Base-by-base conservation (phyloP, 2,329 filamentous ascomycete genomes). In the Phaeosphaeria sp. region DNA sequence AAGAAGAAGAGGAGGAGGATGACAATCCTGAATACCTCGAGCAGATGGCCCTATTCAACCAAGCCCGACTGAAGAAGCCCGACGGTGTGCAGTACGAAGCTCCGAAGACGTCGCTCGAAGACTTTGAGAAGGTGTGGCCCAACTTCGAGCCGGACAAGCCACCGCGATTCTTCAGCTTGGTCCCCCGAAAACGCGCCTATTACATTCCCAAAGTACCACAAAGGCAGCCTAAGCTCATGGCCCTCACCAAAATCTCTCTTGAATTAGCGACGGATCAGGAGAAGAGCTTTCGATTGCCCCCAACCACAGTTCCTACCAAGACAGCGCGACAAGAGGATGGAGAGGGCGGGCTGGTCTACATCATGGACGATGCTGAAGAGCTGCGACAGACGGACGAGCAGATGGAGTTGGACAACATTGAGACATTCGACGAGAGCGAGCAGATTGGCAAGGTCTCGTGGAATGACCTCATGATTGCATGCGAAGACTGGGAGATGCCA, bases 251-350 rank as follows among this genome's bases (percentile, higher is more conserved):
- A 77, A 84, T 97, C 55, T 93, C 88, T 60, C 83, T 99, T 15
- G 95, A 99, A 60, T 81, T 98, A 33, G 90, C 91, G 2, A 84
- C 87, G 47, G 95, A 98, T 68, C 91, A 96, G 65, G 92, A 96
- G 75, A 92, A 93, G 67, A 83, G 86, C 24, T 99, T 98, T 74
- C 88, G 89, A 55, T 86, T 94, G 30, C 72, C 74, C n/a, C 88
- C 88, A 0, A 84, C 87, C 24, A 82, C 84, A 1, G 59, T 64
- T 22, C 65, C 75, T 17, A 80, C 81, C 40, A 84, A 86, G 64
- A 77, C 80, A 25, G 75, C 78, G 11, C 76, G 80, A 7, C 80
- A 82, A 53, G 74, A 83, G 11, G 71, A 74, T 21, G 85, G 87
- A 45, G 85, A 87, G 47, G 83, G 87, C 57, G 85, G 84, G 24